Base-by-base conservation (phyloP, 768 basidiomycete species). In the Lentinula lateritia region DNA sequence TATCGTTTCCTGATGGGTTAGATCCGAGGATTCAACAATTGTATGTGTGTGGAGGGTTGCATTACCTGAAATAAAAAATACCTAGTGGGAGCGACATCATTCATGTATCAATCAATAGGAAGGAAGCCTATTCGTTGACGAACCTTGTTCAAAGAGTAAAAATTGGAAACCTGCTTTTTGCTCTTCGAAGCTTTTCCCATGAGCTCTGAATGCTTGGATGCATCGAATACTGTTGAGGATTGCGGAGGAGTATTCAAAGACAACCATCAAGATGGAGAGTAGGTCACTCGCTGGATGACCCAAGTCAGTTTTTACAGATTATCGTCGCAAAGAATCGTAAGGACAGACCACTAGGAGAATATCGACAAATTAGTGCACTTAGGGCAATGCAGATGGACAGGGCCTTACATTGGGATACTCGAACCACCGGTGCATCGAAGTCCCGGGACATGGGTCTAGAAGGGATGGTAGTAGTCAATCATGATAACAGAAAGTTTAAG, bases 391-490 rank as follows among this genome's bases (percentile, higher is more conserved):
- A 28, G 28, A 28, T 28, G 28, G 2, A 34, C 34, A n/a, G 35
- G 35, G 6, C 57, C 65, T 50, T 34, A 66, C 65, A 68, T 62
- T 34, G 59, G 67, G 13, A 62, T 66, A 52, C 23, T 65, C 42
- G 66, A 66, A 5, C 52, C 52, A 20, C 72, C 70, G 6, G 57
- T 60, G n/a, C 67, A 69, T 20, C 53, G 34, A 28, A 68, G 50
- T 13, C 64, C 63, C 3, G 67, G 66, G 32, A 70, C 65, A 46
- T 69, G 67, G 45, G 65, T 65, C 68, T 68, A 57, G 13, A 54
- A 16, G 23, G 23, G 7, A 8, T 13, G 5, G 18, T 18, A 3
- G 39, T 28, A 32, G 34, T 50, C 50, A 43, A 39, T 8, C 3
- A 23, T 39, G 28, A 38, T 7, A 5, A 39, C n/a, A 28, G 5